phyloP scores from a whole-genome alignment of 2,329 filamentous ascomycete species.

The Colletotrichum spinosum region DNA sequence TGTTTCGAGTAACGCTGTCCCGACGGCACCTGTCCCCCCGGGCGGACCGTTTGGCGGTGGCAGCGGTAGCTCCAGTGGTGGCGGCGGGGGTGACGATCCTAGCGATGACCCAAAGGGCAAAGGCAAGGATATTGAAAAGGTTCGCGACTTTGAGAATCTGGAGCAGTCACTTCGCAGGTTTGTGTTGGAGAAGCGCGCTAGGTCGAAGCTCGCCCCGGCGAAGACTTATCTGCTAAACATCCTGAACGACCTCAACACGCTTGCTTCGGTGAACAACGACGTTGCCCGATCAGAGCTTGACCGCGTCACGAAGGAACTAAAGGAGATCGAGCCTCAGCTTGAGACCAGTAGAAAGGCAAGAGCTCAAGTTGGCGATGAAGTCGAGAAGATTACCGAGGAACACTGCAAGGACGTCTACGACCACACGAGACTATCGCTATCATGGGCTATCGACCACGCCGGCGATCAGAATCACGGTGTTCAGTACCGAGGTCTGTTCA shows the following conservation, averaged over 20 bases:
- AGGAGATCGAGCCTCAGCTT: conserved; percentile 85
- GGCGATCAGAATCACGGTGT: conserved; percentile 85
- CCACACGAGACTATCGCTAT: conserved; percentile 81
- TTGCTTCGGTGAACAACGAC: conserved; percentile 89
- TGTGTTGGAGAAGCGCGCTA: conserved; percentile 93
- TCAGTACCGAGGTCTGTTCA: conserved; percentile 86
- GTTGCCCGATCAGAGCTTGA: conserved; percentile 88
- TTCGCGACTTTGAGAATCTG: conserved; percentile 88
- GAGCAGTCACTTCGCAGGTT: conserved; percentile 92
- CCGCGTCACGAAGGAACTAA: conserved; percentile 82
- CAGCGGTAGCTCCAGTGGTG: conserved; percentile 64
- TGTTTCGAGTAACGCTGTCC: conserved; percentile 96
- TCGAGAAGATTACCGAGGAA: conserved; percentile 85
- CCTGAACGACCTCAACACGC: conserved; percentile 83
- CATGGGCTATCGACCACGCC: conserved; percentile 79
- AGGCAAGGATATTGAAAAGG: conserved; percentile 88
- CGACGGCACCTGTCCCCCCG: conserved; percentile 71
- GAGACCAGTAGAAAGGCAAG: conserved; percentile 86
- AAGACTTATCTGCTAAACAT: conserved; percentile 96
- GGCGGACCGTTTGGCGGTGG: conserved; percentile 67
- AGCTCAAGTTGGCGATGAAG: conserved; percentile 81
- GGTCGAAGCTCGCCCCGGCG: conserved; percentile 94
- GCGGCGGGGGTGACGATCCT: conserved; percentile 66
- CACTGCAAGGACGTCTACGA: conserved; percentile 89
- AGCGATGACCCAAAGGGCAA: conserved; percentile 76